phyloP scores from a whole-genome alignment of 2,329 filamentous ascomycete genomes.

The Blumeria hordei region DNA sequence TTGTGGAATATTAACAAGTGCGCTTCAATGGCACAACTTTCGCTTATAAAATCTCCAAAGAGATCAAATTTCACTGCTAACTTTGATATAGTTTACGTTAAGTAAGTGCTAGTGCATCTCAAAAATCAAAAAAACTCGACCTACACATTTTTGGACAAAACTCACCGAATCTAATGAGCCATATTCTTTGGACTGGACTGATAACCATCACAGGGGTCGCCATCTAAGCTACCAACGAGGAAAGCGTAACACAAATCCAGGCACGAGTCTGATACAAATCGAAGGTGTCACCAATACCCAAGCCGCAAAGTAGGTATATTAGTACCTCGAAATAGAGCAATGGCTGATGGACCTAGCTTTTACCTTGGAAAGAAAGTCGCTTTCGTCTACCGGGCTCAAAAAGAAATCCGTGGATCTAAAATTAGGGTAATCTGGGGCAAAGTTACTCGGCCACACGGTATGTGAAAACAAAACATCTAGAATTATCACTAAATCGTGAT shows the following conservation, averaged over 20 bases:
- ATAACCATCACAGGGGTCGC: conserved; percentile 45
- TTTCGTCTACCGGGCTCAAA: conserved; percentile 91
- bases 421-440: conserved; percentile 99
- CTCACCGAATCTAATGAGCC: neutral
- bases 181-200: neutral
- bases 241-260: conserved; percentile 75
- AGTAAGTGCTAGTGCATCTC: conserved; percentile 36
- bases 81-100: conserved; percentile 50
- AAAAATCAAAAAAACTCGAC: neutral
- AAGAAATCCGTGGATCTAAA: conserved; percentile 91
- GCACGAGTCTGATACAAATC: conserved; percentile 91
- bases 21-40: neutral
- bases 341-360: conserved; percentile 28
- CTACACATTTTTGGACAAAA: neutral
- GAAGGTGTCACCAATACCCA: conserved; percentile 86
- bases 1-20: neutral
- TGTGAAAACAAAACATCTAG: conserved; percentile 8
- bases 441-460: conserved; percentile 88
- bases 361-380: conserved; percentile 98
- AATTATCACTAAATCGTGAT: neutral
- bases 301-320: conserved; percentile 50
- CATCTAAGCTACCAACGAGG: conserved; percentile 95
- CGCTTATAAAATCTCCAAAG: neutral
- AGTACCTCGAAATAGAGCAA: neutral
- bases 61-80: conserved; percentile 8